Evolutionary conservation across 768 basidiomycete genomes (phyloP).

Genomic region (Tulasnella sp.): DNA sequence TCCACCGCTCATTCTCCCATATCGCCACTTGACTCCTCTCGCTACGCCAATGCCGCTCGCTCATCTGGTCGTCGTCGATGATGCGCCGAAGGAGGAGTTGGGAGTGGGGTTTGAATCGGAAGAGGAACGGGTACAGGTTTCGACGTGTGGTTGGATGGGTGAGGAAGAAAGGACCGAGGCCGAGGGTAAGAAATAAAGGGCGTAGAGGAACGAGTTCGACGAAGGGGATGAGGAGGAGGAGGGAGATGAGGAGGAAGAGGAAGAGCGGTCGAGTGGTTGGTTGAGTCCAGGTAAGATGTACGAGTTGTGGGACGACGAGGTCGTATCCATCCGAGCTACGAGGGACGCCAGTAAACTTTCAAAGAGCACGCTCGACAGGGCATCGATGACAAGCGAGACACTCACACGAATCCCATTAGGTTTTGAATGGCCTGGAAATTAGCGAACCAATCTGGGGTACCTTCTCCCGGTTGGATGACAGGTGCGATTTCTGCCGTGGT

Average conservation of each 20-base stretch:
- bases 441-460: conserved; percentile 68
- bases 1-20: conserved; percentile 71
- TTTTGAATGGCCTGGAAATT: conserved; percentile 88
- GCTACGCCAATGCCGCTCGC: conserved; percentile 51
- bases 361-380: no score
- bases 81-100: conserved; percentile 27
- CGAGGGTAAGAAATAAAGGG: conserved; percentile 40
- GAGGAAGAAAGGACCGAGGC: conserved; percentile 40
- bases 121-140: conserved; percentile 26
- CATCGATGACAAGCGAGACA: conserved; percentile 18
- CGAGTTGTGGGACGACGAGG: conserved; percentile 37
- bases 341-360: no score
- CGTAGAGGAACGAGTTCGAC: conserved; percentile 31
- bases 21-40: conserved; percentile 59
- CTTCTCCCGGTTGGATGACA: conserved; percentile 36
- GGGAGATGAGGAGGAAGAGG: conserved; percentile 35
- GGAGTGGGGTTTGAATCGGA: conserved; percentile 20
- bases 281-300: conserved; percentile 40
- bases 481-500: background rate
- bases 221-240: conserved; percentile 28
- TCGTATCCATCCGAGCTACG: conserved; percentile 53
- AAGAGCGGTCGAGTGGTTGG: conserved; percentile 46
- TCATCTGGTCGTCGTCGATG: conserved; percentile 54
- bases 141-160: conserved; percentile 39
- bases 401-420: conserved; percentile 74